phyloP scores from a whole-genome alignment of 345 rosid genomes.

The Aquilaria sinensis region DNA sequence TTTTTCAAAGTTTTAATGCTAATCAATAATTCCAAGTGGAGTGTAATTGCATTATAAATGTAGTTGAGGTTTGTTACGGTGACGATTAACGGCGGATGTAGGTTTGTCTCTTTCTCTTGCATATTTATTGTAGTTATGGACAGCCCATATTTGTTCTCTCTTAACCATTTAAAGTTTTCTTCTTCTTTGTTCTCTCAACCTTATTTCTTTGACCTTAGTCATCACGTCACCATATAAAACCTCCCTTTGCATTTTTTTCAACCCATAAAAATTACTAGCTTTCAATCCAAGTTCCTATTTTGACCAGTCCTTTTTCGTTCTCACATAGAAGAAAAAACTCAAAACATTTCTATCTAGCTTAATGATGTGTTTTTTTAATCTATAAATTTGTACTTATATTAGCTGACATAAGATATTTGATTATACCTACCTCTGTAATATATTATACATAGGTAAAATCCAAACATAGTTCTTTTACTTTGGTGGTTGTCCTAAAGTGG shows the following conservation, averaged over 20 bases:
- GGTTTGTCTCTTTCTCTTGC: not conserved
- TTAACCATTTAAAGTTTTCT: not conserved
- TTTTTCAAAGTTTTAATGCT: too few species aligned
- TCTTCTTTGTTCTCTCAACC: slow-evolving; percentile 6
- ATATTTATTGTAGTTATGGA: slow-evolving; percentile 5
- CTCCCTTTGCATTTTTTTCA: slow-evolving; percentile 10
- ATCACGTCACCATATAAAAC: not conserved
- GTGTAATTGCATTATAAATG: not conserved
- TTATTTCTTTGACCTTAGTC: slow-evolving; percentile 26
- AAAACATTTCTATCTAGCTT: slow-evolving; percentile 27
- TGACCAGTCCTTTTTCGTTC: not conserved
- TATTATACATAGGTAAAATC: not conserved
- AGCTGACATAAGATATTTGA: not conserved
- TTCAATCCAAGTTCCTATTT: not conserved
- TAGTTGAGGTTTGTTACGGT: slow-evolving; percentile 18
- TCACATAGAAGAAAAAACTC: not conserved
- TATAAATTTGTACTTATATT: not conserved
- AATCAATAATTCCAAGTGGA: not conserved
- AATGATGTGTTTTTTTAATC: slow-evolving; percentile 43
- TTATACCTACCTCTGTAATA: slow-evolving; percentile 3
- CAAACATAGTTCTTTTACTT: too few species aligned
- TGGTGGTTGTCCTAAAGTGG: too few species aligned
- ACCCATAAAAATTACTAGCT: not conserved
- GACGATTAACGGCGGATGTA: not conserved
- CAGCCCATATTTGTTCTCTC: too few species aligned